Conservation (phyloP, 2,329 filamentous ascomycete species). For the Teratosphaeria nubilosa region DNA sequence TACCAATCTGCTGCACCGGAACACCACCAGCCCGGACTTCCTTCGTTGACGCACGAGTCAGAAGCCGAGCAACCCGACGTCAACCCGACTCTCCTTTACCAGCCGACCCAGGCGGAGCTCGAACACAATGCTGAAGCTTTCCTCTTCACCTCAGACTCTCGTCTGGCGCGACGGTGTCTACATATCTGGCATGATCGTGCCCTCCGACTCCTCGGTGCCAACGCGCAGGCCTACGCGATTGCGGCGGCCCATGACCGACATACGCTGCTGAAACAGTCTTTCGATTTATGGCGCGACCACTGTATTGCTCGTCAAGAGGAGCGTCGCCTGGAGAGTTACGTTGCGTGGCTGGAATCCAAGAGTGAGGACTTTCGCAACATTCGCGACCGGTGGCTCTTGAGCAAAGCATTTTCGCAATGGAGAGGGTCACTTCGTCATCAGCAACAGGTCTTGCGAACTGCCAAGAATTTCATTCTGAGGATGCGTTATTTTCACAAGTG, state of each 20-base stretch:
- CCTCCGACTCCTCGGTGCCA: conserved; percentile 17
- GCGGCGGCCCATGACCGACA: conserved; percentile 42
- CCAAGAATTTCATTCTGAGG: conserved; percentile 60
- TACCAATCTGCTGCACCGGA: conserved; percentile 8
- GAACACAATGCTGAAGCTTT: conserved; percentile 22
- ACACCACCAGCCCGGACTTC: conserved; percentile 8
- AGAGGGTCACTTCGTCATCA: conserved; percentile 54
- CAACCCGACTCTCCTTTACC: conserved; percentile 13
- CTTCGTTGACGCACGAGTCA: conserved; percentile 8
- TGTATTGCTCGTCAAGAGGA: conserved; percentile 13
- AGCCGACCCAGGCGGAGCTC: conserved; percentile 18
- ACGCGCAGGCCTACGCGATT: conserved; percentile 24
- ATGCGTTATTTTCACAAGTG: conserved; percentile 60
- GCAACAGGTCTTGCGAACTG: conserved; percentile 54
- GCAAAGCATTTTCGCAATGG: conserved; percentile 60
- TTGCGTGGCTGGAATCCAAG: background rate
- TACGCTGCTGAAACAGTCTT: conserved; percentile 42
- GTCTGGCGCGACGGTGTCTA: conserved; percentile 11
- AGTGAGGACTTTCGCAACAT: background rate
- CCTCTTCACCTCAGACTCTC: conserved; percentile 11
- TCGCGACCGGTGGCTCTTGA: conserved; percentile 31
- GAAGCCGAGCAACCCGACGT: conserved; percentile 5
- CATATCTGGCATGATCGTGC: conserved; percentile 38
- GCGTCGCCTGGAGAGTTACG: conserved; percentile 2
- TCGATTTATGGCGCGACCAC: conserved; percentile 41